Evolutionary conservation across 441 rosid species (phyloP).

Genomic region (Aleurites moluccanus): DNA sequence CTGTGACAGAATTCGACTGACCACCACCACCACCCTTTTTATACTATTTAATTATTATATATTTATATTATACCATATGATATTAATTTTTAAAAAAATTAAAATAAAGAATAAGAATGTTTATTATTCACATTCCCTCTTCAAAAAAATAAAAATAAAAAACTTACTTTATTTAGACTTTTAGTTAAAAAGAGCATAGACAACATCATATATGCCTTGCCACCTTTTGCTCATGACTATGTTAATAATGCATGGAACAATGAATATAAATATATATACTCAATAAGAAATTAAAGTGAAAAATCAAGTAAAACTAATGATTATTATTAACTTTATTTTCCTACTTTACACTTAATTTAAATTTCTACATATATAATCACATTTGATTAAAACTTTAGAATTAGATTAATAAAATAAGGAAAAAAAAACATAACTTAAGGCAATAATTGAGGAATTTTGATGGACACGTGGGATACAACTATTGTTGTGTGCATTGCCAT

Average conservation of each 20-base stretch:
- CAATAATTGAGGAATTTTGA: conserved; percentile 18
- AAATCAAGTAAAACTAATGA: neutral
- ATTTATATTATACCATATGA: neutral
- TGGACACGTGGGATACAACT: conserved; percentile 7
- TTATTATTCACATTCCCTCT: conserved; percentile 3
- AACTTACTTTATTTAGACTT: neutral
- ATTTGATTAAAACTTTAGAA: neutral
- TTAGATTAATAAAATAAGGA: neutral
- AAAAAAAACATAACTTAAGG: conserved; percentile 4
- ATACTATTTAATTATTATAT: no score
- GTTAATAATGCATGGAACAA: conserved; percentile 4
- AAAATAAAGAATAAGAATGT: neutral
- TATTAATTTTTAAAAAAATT: neutral
- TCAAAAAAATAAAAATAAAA: neutral
- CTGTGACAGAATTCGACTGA: neutral
- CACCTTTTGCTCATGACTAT: conserved; percentile 23
- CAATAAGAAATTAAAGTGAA: neutral
- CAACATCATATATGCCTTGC: conserved; percentile 21
- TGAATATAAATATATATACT: neutral
- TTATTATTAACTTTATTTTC: neutral
- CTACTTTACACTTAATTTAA: neutral
- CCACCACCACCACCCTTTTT: neutral
- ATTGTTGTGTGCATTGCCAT: conserved; percentile 9
- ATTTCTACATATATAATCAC: neutral
- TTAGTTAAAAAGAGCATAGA: conserved; percentile 14